phyloP scores from a whole-genome alignment of 2,329 filamentous ascomycete species.

The Nemania serpens region DNA sequence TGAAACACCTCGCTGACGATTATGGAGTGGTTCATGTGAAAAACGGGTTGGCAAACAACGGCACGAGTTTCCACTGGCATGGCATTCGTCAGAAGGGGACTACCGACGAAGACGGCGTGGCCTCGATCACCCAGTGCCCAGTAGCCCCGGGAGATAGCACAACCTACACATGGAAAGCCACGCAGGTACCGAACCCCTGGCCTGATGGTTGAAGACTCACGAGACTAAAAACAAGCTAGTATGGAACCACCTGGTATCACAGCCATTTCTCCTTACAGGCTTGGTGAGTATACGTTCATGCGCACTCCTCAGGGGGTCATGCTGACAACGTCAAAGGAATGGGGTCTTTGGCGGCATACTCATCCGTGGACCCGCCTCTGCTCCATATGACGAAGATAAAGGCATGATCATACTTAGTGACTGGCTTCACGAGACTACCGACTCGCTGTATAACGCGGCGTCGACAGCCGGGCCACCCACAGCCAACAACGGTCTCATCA shows the following conservation, averaged over 20 bases:
- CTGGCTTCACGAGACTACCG: constrained; percentile 56
- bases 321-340: constrained; percentile 30
- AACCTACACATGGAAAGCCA: constrained; percentile 62
- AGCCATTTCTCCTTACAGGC: constrained; percentile 57
- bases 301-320: not conserved
- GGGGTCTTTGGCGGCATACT: constrained; percentile 57
- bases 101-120: constrained; percentile 61
- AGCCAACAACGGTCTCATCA: constrained; percentile 49
- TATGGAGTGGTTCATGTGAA: constrained; percentile 55
- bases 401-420: constrained; percentile 63
- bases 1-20: constrained; percentile 23
- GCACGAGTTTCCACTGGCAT: constrained; percentile 66
- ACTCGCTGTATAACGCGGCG: constrained; percentile 41
- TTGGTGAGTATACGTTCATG: constrained; percentile 23
- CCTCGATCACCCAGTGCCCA: constrained; percentile 53
- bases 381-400: constrained; percentile 65
- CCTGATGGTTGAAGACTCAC: not conserved
- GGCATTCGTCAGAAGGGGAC: constrained; percentile 61
- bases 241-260: constrained; percentile 64
- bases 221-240: constrained; percentile 41
- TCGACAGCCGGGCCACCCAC: constrained; percentile 41
- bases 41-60: constrained; percentile 58
- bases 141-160: constrained; percentile 55
- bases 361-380: constrained; percentile 61
- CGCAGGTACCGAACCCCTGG: constrained; percentile 32